Evolutionary conservation across 1,284 basidiomycete genomes (phyloP), one percentile per base, ranked within the genome.

Genomic region (Naganishia sp.): DNA sequence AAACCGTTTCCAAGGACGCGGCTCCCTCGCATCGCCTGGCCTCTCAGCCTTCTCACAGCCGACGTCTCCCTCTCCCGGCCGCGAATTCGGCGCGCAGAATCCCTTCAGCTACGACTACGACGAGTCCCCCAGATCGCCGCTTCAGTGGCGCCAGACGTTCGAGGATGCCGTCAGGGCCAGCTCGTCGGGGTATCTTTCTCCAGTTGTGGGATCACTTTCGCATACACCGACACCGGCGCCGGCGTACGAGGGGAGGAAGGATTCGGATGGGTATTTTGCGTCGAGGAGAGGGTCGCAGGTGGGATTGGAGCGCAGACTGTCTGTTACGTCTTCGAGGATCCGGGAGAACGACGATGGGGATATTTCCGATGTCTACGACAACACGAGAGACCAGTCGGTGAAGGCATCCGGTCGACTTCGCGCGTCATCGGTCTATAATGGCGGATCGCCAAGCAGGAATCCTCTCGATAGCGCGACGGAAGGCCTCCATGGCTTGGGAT

Each of bases 91-190:
- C 42, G 55, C 21, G n/a, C 55, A 46, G 11, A 43, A 57, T 5
- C 55, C 42, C 4, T 31, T 42, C 47, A 47, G 15, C 47, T 50
- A 2, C 51, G 39, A 49, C 28, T 39, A 60, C 18, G n/a, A 35
- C 23, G 58, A 61, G 28, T 61, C 58, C 13, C 58, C 58, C 6
- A 46, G 58, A 15, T 51, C 47, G 5, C 58, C 58, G 23, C 47
- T 61, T 10, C 31, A 49, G 3, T 61, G 58, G 58, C 32, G 58
- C 11, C 58, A 61, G 41, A 61, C 58, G 58, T 61, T 61, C n/a
- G 58, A 49, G 13, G 47, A 61, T 15, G 58, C 58, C 31, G 58
- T 61, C n/a, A 21, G 47, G 23, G 46, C 41, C 10, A 61, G 23
- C 42, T 39, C 35, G 13, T 45, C 55, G 41, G 57, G 57, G 2